Evolutionary conservation across 768 basidiomycete species (phyloP).

Genomic region (Russula sp.): DNA sequence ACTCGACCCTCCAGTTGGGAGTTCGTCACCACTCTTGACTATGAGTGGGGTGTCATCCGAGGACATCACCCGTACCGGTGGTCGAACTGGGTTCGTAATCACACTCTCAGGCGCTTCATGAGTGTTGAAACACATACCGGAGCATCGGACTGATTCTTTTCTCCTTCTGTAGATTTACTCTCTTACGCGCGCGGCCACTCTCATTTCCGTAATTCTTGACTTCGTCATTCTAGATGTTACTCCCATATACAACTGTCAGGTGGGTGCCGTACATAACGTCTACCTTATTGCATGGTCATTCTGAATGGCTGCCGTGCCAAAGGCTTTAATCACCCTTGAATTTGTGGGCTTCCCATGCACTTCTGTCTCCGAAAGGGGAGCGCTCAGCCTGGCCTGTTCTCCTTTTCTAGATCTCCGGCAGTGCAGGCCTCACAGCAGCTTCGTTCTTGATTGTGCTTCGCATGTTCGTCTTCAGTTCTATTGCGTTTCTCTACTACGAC

Average conservation of each 20-base stretch:
- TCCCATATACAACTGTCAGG: neutral
- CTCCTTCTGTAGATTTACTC: neutral
- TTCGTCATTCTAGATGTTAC: neutral
- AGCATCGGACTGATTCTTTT: neutral
- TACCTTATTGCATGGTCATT: neutral
- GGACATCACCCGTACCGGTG: neutral
- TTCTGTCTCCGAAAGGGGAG: neutral
- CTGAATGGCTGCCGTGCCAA: neutral
- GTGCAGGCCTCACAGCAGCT: neutral
- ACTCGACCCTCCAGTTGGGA: neutral
- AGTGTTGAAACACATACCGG: too few species aligned
- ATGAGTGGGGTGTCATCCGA: neutral
- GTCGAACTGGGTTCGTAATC: neutral
- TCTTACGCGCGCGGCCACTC: neutral
- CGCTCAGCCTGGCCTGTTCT: neutral
- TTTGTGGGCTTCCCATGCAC: neutral
- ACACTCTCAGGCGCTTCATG: too few species aligned
- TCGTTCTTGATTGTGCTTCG: constrained; percentile 1
- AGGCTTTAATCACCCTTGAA: neutral
- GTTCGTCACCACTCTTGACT: neutral
- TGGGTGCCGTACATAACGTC: neutral
- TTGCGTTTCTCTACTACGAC: too few species aligned
- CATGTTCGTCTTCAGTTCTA: neutral
- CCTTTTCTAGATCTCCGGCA: neutral
- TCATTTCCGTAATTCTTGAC: neutral